Conservation (phyloP, 2,329 filamentous ascomycete genomes). For the Endoconidiophora laricicola region DNA sequence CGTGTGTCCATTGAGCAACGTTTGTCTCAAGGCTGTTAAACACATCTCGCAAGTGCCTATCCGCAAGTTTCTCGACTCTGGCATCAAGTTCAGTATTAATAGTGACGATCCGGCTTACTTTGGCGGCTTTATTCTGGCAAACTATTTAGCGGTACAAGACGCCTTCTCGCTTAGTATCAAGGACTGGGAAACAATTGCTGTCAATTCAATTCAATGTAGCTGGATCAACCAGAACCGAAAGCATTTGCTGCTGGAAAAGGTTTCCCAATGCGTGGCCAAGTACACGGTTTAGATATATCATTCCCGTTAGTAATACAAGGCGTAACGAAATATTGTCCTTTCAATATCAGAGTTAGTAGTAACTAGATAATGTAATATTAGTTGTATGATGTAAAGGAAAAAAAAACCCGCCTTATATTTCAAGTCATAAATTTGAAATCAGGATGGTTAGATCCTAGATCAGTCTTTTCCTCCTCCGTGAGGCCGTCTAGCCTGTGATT, state of each 20-base stretch:
- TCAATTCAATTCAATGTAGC: conserved; percentile 46
- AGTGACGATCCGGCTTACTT: conserved; percentile 64
- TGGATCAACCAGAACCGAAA: conserved; percentile 54
- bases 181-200: conserved; percentile 53
- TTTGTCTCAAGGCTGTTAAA: conserved; percentile 23
- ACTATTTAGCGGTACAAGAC: conserved; percentile 57
- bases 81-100: conserved; percentile 55
- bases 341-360: no score
- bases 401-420: no score
- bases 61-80: conserved; percentile 42
- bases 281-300: neutral
- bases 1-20: conserved; percentile 59
- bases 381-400: no score
- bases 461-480: conserved; percentile 19
- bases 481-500: conserved; percentile 18
- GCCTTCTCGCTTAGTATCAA: conserved; percentile 42
- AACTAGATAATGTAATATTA: no score
- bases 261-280: conserved; percentile 18
- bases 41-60: conserved; percentile 32
- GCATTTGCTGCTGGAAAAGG: conserved; percentile 33
- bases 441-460: conserved; percentile 20
- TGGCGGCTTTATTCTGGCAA: conserved; percentile 57
- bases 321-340: no score
- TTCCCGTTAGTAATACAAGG: no score
- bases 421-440: conserved; percentile 17